Conservation (phyloP, 768 basidiomycete genomes). For the Lyophyllum atratum region DNA sequence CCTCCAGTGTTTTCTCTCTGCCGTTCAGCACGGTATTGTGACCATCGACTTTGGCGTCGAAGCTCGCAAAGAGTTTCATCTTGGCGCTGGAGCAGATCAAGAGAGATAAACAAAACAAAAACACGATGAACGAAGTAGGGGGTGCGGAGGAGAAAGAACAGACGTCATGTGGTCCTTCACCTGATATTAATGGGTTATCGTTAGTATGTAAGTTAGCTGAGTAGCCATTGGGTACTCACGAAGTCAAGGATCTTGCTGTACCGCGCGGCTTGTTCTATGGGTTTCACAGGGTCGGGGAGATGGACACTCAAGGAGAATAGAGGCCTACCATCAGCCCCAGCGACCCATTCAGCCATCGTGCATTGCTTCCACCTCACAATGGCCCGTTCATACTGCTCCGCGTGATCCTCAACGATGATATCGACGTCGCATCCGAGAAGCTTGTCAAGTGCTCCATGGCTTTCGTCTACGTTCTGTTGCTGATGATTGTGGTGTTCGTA, state of each 20-base stretch:
- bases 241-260: slow-evolving; percentile 51
- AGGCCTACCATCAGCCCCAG: slow-evolving; percentile 50
- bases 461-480: neutral
- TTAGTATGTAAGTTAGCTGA: neutral
- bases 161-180: slow-evolving; percentile 54
- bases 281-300: neutral
- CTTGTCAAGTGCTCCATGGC: slow-evolving; percentile 29
- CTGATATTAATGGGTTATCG: slow-evolving; percentile 20
- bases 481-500: neutral
- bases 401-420: slow-evolving; percentile 38
- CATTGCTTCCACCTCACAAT: slow-evolving; percentile 52
- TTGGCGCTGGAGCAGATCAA: slow-evolving; percentile 39
- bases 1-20: slow-evolving; percentile 40
- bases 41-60: slow-evolving; percentile 42
- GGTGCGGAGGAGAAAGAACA: slow-evolving; percentile 14
- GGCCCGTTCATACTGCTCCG: slow-evolving; percentile 45
- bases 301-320: neutral
- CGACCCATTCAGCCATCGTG: slow-evolving; percentile 53
- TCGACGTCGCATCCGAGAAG: slow-evolving; percentile 48
- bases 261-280: slow-evolving; percentile 41
- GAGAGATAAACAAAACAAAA: neutral
- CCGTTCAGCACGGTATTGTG: slow-evolving; percentile 41
- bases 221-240: slow-evolving; percentile 37
- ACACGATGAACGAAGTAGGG: neutral
- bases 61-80: slow-evolving; percentile 44